phyloP scores from a whole-genome alignment of 306 rosid species.

The Cucurbita moschata region DNA sequence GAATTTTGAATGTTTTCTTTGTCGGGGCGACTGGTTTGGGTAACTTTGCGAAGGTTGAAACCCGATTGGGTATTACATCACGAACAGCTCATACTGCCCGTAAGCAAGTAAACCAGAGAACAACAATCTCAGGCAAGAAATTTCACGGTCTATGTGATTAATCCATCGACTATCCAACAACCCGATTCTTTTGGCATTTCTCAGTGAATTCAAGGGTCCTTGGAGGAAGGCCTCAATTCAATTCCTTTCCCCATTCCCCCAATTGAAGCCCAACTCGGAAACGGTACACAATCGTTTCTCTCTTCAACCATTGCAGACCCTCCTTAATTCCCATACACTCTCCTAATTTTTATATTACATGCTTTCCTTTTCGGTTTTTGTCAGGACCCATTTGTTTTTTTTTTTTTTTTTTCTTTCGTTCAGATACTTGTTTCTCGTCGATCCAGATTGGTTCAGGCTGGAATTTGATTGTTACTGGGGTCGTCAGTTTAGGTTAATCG shows the following conservation, averaged over 20 bases:
- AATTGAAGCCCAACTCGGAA: neutral
- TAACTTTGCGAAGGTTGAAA: neutral
- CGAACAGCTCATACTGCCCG: neutral
- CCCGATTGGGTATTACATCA: neutral
- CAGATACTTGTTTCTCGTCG: slow-evolving; percentile 16
- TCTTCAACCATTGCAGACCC: neutral
- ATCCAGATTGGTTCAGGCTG: slow-evolving; percentile 33
- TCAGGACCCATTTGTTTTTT: slow-evolving; percentile 13
- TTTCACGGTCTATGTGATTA: neutral
- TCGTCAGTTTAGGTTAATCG: slow-evolving; percentile 35
- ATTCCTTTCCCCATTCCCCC: neutral
- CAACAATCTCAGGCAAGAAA: neutral
- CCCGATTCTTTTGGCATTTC: neutral
- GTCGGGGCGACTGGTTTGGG: neutral
- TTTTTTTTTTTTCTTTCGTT: slow-evolving; percentile 9
- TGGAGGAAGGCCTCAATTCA: neutral
- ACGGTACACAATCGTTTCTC: neutral
- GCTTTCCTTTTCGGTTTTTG: neutral
- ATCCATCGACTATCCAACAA: neutral
- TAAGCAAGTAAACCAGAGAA: neutral
- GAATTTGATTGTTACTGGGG: slow-evolving; percentile 9
- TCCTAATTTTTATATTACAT: neutral
- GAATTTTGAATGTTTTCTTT: neutral
- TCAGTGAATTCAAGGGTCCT: neutral
- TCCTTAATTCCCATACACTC: neutral